phyloP scores from a whole-genome alignment of 148 eudicot genomes.

The Linanthus parryae region DNA sequence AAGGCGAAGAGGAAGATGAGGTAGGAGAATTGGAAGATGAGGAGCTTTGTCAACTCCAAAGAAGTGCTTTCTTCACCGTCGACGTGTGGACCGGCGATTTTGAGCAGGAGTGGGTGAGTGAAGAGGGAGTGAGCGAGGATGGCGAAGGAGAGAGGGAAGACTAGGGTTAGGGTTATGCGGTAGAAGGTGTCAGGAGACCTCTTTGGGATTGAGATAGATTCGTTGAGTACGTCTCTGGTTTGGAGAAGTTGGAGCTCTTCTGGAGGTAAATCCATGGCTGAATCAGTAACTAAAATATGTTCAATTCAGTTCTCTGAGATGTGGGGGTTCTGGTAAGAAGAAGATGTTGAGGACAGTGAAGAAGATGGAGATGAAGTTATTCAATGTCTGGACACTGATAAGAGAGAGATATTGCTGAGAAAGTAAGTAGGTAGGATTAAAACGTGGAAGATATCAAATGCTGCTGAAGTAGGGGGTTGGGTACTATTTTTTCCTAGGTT shows the following conservation, averaged over 20 bases:
- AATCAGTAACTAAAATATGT: too few relatives aligned
- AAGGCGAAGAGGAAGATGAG: conserved; percentile 11
- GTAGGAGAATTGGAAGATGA: conserved; percentile 9
- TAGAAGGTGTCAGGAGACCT: conserved; percentile 8
- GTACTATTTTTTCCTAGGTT: too few relatives aligned
- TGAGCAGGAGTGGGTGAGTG: conserved; percentile 1
- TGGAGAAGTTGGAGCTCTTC: conserved; percentile 20
- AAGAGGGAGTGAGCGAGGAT: conserved; percentile 2
- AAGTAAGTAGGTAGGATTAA: too few relatives aligned
- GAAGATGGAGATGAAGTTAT: too few relatives aligned
- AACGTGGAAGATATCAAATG: too few relatives aligned
- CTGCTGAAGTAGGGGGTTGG: too few relatives aligned
- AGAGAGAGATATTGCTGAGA: too few relatives aligned
- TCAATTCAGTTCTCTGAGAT: too few relatives aligned
- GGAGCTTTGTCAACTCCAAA: background rate
- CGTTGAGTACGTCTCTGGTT: conserved; percentile 14
- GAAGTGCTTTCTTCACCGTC: background rate
- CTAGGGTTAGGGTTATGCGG: conserved; percentile 11
- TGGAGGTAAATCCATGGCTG: conserved; percentile 15
- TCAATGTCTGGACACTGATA: too few relatives aligned
- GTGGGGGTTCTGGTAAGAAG: too few relatives aligned
- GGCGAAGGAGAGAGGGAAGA: conserved; percentile 18
- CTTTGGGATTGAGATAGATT: conserved; percentile 9
- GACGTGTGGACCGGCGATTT: background rate
- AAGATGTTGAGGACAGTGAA: too few relatives aligned